Evolutionary conservation across 2,329 filamentous ascomycete genomes (phyloP).

Genomic region (Cladosporium sp.): DNA sequence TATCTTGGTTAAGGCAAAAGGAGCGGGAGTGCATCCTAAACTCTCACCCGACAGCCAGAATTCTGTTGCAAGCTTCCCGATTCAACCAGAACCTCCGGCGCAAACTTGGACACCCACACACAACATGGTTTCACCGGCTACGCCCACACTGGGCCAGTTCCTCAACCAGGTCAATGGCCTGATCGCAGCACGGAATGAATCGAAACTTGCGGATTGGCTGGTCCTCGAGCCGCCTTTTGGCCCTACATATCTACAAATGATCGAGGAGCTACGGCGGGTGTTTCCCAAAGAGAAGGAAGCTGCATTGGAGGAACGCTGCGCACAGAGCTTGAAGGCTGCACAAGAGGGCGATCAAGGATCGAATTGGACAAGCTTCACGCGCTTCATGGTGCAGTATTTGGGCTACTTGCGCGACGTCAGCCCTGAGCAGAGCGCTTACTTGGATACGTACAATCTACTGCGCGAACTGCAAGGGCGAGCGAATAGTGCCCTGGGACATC

Average conservation of each 20-base stretch:
- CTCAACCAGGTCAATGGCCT: slow-evolving; percentile 60
- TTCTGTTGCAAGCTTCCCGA: not conserved
- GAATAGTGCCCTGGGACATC: slow-evolving; percentile 74
- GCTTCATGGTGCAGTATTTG: slow-evolving; percentile 78
- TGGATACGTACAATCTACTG: slow-evolving; percentile 70
- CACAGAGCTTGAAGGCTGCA: slow-evolving; percentile 60
- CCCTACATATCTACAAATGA: slow-evolving; percentile 64
- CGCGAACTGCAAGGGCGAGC: slow-evolving; percentile 76
- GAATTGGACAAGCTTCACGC: slow-evolving; percentile 70
- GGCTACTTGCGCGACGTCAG: slow-evolving; percentile 77
- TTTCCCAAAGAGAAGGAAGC: slow-evolving; percentile 50
- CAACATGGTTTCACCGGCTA: slow-evolving; percentile 50
- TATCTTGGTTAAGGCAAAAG: slow-evolving; percentile 5
- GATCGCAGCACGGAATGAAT: slow-evolving; percentile 60
- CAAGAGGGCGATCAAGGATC: slow-evolving; percentile 61
- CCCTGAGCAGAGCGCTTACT: slow-evolving; percentile 68
- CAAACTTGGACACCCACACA: not conserved
- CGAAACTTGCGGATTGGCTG: slow-evolving; percentile 64
- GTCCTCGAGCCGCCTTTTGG: slow-evolving; percentile 69
- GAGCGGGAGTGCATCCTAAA: not conserved
- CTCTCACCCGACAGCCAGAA: not conserved
- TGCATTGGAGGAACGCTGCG: slow-evolving; percentile 60
- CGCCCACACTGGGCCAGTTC: slow-evolving; percentile 65
- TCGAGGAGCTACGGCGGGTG: slow-evolving; percentile 58
- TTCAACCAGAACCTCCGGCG: not conserved